Evolutionary conservation across 805 yeast genomes (phyloP), one percentile per base, ranked within the genome.

Genomic region (Ogataea siamensis): DNA sequence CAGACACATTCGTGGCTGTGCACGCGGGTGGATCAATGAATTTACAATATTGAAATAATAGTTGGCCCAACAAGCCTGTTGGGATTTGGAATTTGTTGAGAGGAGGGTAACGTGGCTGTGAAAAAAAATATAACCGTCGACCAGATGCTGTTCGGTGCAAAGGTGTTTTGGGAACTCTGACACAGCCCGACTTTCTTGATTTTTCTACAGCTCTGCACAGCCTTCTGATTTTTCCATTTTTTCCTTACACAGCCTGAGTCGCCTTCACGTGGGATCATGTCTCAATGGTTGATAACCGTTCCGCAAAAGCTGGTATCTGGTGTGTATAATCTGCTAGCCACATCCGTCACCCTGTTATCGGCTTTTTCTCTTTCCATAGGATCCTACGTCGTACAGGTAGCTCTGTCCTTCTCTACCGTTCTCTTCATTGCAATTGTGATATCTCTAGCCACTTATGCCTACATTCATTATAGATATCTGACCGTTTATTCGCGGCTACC

Each of bases 401-500:
- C 79, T 1, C 57, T 80, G 13, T 67, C 78, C 6, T 66, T 78
- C 24, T 66, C 75, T 31, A 64, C 79, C 13, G 42, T 80, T 3
- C 43, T 73, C 1, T 37, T 69, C 0, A 39, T 67, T 5, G 30
- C 66, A 3, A 35, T 60, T 1, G 38, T 63, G 0, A 42, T 68
- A 1, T 50, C 62, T 1, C 55, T 66, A 0, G 40, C 68, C 1
- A 54, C 67, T 14, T 73, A 73, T 53, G 64, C 74, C 1, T 52
- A 78, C 26, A 70, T 83, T 5, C 63, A 93, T 29, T 82, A 84
- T 60, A 71, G 73, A 37, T 78, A 78, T 39, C 62, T 83, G 14
- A 80, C 86, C 0, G 64, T 70, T 8, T 85, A 84, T 56, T 77
- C 89, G 4, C 69, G 76, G 33, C 63, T 67, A 41, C 74, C 76